phyloP scores from a whole-genome alignment of 768 basidiomycete species.

The Xerocomellus chrysenteron region DNA sequence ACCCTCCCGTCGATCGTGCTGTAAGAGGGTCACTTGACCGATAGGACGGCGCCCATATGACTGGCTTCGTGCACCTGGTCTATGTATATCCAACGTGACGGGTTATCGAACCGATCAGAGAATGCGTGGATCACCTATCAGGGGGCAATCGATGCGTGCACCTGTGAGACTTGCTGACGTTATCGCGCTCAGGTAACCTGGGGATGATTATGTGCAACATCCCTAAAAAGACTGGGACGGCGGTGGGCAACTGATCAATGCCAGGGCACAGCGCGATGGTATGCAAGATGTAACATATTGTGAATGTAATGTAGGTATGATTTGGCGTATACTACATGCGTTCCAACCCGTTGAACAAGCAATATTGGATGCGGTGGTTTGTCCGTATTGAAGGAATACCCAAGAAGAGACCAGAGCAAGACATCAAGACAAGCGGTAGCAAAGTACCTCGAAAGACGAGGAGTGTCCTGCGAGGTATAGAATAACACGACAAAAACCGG shows the following conservation, averaged over 20 bases:
- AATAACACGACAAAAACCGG: slow-evolving; percentile 4
- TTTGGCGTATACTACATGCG: slow-evolving; percentile 33
- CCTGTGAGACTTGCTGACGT: slow-evolving; percentile 2
- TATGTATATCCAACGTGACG: not conserved
- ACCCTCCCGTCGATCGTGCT: not conserved
- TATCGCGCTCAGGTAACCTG: not conserved
- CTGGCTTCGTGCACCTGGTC: not conserved
- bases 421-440: slow-evolving; percentile 24
- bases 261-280: slow-evolving; percentile 9
- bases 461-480: slow-evolving; percentile 6
- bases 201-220: too few relatives aligned
- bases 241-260: not conserved
- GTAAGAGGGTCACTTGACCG: not conserved
- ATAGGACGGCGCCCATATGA: not conserved
- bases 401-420: slow-evolving; percentile 32
- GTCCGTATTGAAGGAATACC: slow-evolving; percentile 25
- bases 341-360: slow-evolving; percentile 29
- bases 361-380: slow-evolving; percentile 21
- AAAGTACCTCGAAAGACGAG: not conserved
- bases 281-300: slow-evolving; percentile 23
- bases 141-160: not conserved
- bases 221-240: too few relatives aligned
- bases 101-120: slow-evolving; percentile 14
- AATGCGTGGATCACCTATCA: slow-evolving; percentile 13
- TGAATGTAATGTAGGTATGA: slow-evolving; percentile 30